Evolutionary conservation across 345 rosid genomes (phyloP), one percentile per base, ranked within the genome.

Genomic region (Atalantia buxifolia): DNA sequence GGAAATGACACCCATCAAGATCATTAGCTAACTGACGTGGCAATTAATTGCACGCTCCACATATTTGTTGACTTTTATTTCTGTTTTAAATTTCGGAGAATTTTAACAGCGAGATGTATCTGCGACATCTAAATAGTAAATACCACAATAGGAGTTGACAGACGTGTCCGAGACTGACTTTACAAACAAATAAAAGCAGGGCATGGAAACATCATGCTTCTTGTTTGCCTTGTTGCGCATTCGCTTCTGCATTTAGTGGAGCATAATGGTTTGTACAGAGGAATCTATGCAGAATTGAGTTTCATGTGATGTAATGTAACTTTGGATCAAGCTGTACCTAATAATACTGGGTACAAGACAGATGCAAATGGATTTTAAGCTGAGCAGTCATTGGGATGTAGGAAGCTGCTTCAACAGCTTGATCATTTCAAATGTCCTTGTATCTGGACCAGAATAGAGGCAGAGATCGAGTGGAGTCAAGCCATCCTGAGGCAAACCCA

Each of bases 381-480:
- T 13, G 61, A 45, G 76, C 36, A n/a, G 60, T 60, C 33, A 74
- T 7, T 7, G 78, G 70, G 77, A 57, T 86, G 72, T 82, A 9
- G 91, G 94, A 78, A 87, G 83, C 84, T 73, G 89, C 88, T 92
- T 93, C 91, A 93, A 85, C 76, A 93, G 75, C 84, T 90, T 90
- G 87, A 93, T 87, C 76, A 95, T 81, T 79, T 90, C 94, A 35
- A 84, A 92, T 38, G 96, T 90, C 84, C 89, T 87, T 19, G 86
- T 68, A 80, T 85, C 90, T 80, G 78, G 82, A 62, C 97, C 98
- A 9, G 82, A 87, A 81, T 83, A 85, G 36, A 92, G 94, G 87
- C 99, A 93, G 57, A 95, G 90, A 63, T 93, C 94, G 1, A 92
- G 88, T 16, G 98, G 97, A 71, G 95, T 90, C 83, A 89, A 81